phyloP scores from a whole-genome alignment of 2,329 filamentous ascomycete species.

The Fusarium sp. region DNA sequence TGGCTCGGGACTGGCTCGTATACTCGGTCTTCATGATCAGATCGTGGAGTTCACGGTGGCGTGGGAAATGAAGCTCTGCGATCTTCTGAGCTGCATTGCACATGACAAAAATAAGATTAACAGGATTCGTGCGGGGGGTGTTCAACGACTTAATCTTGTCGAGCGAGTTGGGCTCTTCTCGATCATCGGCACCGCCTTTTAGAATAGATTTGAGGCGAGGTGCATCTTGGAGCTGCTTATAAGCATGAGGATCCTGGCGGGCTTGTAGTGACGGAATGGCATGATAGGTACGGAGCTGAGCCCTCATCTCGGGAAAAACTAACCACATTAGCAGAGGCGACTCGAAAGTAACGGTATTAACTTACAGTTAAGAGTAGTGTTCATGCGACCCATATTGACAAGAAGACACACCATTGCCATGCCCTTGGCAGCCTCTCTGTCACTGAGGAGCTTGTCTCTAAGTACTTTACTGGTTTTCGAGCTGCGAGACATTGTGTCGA shows the following conservation, averaged over 20 bases:
- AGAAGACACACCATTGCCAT: slow-evolving; percentile 99
- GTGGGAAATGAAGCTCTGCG: slow-evolving; percentile 90
- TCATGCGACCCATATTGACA: slow-evolving; percentile 98
- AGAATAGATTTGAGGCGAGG: slow-evolving; percentile 96
- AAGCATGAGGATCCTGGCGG: slow-evolving; percentile 92
- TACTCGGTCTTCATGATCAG: slow-evolving; percentile 91
- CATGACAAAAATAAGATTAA: slow-evolving; percentile 96
- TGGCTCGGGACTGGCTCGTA: slow-evolving; percentile 84
- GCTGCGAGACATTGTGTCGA: slow-evolving; percentile 98
- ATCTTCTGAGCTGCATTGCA: slow-evolving; percentile 90
- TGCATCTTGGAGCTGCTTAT: slow-evolving; percentile 98
- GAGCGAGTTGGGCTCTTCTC: slow-evolving; percentile 82
- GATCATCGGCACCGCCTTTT: slow-evolving; percentile 94
- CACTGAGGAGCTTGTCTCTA: slow-evolving; percentile 93
- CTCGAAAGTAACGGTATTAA: slow-evolving; percentile 25
- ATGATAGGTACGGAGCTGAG: slow-evolving; percentile 96
- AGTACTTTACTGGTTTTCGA: slow-evolving; percentile 99
- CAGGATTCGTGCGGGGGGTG: slow-evolving; percentile 87
- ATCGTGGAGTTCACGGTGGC: slow-evolving; percentile 91
- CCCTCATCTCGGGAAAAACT: slow-evolving; percentile 99
- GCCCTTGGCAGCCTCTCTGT: slow-evolving; percentile 90
- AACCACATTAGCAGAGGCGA: slow-evolving; percentile 34
- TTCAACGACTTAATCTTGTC: slow-evolving; percentile 79
- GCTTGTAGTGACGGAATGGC: slow-evolving; percentile 97
- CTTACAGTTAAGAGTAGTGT: slow-evolving; percentile 96